Evolutionary conservation across 306 rosid genomes (phyloP).

Genomic region (Vigna radiata): DNA sequence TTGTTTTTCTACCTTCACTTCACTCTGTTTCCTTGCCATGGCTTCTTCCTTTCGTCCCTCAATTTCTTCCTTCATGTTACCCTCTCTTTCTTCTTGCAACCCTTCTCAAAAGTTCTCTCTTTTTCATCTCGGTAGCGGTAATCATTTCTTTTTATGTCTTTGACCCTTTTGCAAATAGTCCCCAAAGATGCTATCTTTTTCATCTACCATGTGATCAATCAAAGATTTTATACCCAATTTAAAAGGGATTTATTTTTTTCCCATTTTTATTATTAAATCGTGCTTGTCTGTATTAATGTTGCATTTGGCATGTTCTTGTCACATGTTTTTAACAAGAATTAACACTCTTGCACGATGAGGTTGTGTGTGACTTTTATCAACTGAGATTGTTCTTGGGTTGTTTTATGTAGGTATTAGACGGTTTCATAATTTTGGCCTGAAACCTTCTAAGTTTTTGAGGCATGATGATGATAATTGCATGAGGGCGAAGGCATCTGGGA

Average conservation of each 20-base stretch:
- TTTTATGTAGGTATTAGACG: slow-evolving; percentile 59
- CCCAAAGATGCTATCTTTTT: slow-evolving; percentile 33
- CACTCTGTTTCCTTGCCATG: slow-evolving; percentile 31
- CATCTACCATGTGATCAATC: slow-evolving; percentile 1
- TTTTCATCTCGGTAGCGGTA: slow-evolving; percentile 59
- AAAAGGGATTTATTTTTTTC: background rate
- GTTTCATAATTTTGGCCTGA: slow-evolving; percentile 58
- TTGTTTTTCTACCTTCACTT: background rate
- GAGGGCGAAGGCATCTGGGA: slow-evolving; percentile 56
- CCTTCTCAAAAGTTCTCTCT: slow-evolving; percentile 56
- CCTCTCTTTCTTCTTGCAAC: slow-evolving; percentile 54
- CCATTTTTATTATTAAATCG: background rate
- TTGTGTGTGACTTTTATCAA: slow-evolving; percentile 21
- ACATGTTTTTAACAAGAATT: background rate
- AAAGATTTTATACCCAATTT: slow-evolving; percentile 1
- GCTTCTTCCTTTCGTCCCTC: slow-evolving; percentile 77
- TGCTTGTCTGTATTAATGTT: background rate
- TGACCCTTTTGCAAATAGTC: slow-evolving; percentile 27
- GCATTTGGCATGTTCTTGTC: slow-evolving; percentile 6
- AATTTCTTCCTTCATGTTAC: slow-evolving; percentile 62
- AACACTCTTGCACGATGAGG: slow-evolving; percentile 4
- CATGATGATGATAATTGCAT: slow-evolving; percentile 49
- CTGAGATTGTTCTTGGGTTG: slow-evolving; percentile 44
- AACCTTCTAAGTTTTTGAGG: slow-evolving; percentile 61
- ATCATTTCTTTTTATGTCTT: background rate